Evolutionary conservation across 257 asterid genomes (phyloP), one percentile per base, ranked within the genome.

Genomic region (Striga asiatica): DNA sequence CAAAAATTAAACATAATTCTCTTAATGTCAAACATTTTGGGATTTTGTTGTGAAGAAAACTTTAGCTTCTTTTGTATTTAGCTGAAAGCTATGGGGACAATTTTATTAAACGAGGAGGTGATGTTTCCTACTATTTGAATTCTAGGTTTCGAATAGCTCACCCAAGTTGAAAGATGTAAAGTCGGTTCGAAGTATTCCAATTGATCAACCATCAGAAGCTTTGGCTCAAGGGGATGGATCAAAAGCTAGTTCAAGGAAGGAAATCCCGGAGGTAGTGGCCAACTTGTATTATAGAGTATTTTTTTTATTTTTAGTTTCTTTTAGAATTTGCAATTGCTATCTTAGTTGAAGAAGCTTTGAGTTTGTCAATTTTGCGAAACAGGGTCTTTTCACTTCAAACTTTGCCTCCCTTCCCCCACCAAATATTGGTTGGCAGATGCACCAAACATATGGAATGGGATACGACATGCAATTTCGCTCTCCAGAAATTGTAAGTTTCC

Each of bases 191-290:
- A 62, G 53, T 65, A 60, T 51, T 65, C 57, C 68, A 22, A 14
- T 45, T 14, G 77, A 66, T 55, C 77, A 74, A 53, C 25, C 79
- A 41, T 35, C 72, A 29, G 81, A 73, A 66, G 73, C 60, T 27
- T 62, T 56, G 35, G 60, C 67, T 60, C 27, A 68, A 24, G 67
- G 58, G 61, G 66, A 73, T 24, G 81, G 55, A 28, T 54, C 76
- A 32, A 56, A 32, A 65, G 53, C 68, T 48, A 56, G 46, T 23
- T 71, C 70, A 27, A 79, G 92, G 58, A 76, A 76, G 71, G 97
- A 85, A 62, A 82, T 88, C 56, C 97, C 94, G 32, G 75, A 17
- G 83, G 97, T 88, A 80, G 29, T 23, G 43, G 46, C 47, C 32
- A n/a, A n/a, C n/a, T n/a, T n/a, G n/a, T n/a, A 14, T 5, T 16